Conservation (phyloP, 176 grass and related monocot species). For the Chrysopogon serrulatus region DNA sequence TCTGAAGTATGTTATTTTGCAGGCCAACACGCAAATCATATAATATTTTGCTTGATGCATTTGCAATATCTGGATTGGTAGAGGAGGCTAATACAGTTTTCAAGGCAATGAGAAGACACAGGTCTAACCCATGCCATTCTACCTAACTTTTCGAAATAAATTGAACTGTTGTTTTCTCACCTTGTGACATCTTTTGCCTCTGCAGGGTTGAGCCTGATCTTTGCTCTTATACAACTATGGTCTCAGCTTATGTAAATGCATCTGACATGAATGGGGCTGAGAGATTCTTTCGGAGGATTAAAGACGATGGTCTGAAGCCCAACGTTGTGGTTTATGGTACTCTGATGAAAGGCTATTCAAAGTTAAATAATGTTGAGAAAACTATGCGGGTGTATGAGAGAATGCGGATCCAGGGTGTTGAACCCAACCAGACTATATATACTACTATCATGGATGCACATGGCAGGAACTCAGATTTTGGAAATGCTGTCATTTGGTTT, state of each 20-base stretch:
- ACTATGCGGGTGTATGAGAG: conserved; percentile 84
- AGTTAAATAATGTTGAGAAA: conserved; percentile 76
- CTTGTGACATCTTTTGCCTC: conserved; percentile 9
- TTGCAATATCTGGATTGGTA: conserved; percentile 94
- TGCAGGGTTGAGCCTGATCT: conserved; percentile 82
- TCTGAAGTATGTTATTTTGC: conserved; percentile 25
- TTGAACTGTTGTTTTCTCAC: conserved; percentile 9
- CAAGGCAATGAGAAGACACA: conserved; percentile 88
- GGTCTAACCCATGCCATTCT: conserved; percentile 25
- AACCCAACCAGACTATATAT: conserved; percentile 84
- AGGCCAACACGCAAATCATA: conserved; percentile 93
- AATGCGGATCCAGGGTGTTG: conserved; percentile 81
- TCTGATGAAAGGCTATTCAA: conserved; percentile 94
- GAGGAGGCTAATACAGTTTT: conserved; percentile 85
- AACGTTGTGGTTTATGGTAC: conserved; percentile 91
- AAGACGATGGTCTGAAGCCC: conserved; percentile 91
- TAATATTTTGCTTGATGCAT: conserved; percentile 95
- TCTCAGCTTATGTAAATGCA: conserved; percentile 92
- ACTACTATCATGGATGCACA: conserved; percentile 81
- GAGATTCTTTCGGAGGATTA: conserved; percentile 88
- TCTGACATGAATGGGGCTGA: conserved; percentile 83
- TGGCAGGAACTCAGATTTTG: conserved; percentile 87
- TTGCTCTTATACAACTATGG: conserved; percentile 89
- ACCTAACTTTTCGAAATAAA: conserved; percentile 2
- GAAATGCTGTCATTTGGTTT: conserved; percentile 77